Evolutionary conservation across 495 filamentous ascomycete genomes (phyloP), one percentile per base, ranked within the genome.

Genomic region (Hypoxylon lienhwacheense): DNA sequence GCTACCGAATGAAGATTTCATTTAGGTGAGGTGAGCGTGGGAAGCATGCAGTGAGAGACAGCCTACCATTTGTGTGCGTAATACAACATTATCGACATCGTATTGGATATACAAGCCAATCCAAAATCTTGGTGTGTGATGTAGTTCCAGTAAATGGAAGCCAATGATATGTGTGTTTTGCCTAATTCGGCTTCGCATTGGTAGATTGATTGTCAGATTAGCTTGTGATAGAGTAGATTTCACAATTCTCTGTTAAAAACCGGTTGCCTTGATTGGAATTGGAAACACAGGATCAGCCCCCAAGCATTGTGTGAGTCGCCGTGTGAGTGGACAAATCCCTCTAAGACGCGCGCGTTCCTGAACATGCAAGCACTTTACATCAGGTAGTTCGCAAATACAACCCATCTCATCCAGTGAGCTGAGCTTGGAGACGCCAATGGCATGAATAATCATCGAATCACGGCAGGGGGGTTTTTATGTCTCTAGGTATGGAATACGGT

Each of bases 281-380:
- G 52, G 58, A 61, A 61, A 61, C 58, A 56, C 32, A 56, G 58
- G 58, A 61, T 61, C 47, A 22, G 42, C 58, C 24, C 42, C 36
- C 36, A 33, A 34, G 16, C 31, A 21, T 37, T 19, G 44, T 49
- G 41, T 56, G 57, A n/a, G n/a, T n/a, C n/a, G n/a, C n/a, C n/a
- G n/a, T 51, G 52, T 61, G 52, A 48, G 47, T 44, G 36, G 40
- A 44, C 21, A 51, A 40, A 48, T 53, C 58, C n/a, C 43, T 58
- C 39, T 45, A 54, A 63, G 29, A 63, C 52, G 58, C 58, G 59
- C 59, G 59, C 53, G 59, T 58, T 63, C 59, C 53, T 58, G 49
- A 50, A n/a, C 48, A 58, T 63, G 53, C 54, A 63, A 53, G 48
- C 59, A 63, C 59, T 58, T 16, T 59, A 56, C 39, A 49, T 44